Evolutionary conservation across 345 rosid species (phyloP).

Genomic region (Brassica juncea): DNA sequence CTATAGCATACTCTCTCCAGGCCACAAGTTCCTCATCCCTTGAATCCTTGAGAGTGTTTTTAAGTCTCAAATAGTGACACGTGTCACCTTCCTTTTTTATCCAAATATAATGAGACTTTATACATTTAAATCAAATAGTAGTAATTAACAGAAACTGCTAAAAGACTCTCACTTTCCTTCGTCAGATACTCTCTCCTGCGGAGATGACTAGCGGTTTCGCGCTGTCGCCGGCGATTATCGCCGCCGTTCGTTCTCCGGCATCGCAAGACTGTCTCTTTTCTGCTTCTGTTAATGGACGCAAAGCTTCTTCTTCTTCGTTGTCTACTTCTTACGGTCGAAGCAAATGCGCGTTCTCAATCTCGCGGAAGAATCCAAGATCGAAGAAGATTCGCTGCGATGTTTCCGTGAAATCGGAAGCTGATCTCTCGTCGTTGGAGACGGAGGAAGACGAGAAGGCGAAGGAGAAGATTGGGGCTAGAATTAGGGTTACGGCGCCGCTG

Average conservation of each 20-base stretch:
- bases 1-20: no score
- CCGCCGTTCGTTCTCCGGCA: slow-evolving; percentile 34
- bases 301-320: background rate
- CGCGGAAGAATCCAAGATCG: slow-evolving; percentile 27
- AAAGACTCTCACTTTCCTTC: slow-evolving; percentile 5
- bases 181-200: background rate
- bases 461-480: slow-evolving; percentile 60
- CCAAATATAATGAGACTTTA: background rate
- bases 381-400: slow-evolving; percentile 43
- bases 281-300: background rate
- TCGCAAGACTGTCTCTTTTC: slow-evolving; percentile 19
- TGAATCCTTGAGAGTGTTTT: no score
- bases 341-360: slow-evolving; percentile 31
- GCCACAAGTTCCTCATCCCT: no score
- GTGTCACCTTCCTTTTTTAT: background rate
- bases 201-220: slow-evolving; percentile 39
- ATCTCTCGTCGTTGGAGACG: slow-evolving; percentile 36
- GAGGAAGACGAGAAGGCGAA: slow-evolving; percentile 39
- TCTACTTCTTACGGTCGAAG: slow-evolving; percentile 20
- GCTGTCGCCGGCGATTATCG: slow-evolving; percentile 35
- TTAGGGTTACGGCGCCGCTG: slow-evolving; percentile 75
- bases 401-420: slow-evolving; percentile 42
- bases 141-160: background rate
- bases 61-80: background rate
- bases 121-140: background rate